Conservation (phyloP, 768 basidiomycete species). For the Psilocybe azurescens region DNA sequence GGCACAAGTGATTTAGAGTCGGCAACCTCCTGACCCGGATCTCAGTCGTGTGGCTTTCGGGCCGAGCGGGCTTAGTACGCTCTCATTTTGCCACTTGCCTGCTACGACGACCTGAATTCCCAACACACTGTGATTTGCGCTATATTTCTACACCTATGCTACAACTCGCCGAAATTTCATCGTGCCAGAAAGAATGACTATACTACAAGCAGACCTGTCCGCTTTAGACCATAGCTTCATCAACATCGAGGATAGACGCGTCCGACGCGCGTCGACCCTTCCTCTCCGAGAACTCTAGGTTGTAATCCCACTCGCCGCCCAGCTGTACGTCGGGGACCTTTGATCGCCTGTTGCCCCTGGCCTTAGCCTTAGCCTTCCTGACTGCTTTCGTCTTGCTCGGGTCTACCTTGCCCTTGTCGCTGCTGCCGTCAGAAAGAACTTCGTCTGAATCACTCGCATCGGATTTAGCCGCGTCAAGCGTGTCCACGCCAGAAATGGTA, state of each 20-base stretch:
- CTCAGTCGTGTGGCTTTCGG: background rate
- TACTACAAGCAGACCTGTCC: background rate
- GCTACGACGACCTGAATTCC: no score
- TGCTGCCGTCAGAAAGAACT: slow-evolving; percentile 24
- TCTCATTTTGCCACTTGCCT: background rate
- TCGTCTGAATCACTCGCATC: slow-evolving; percentile 28
- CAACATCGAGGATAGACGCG: slow-evolving; percentile 16
- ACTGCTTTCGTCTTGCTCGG: slow-evolving; percentile 20
- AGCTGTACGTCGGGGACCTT: slow-evolving; percentile 30
- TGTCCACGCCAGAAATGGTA: slow-evolving; percentile 8
- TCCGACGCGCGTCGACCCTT: slow-evolving; percentile 24
- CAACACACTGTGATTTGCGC: background rate
- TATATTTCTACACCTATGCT: slow-evolving; percentile 11
- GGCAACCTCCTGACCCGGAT: background rate
- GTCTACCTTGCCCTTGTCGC: slow-evolving; percentile 17
- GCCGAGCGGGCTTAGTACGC: background rate
- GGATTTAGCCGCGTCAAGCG: slow-evolving; percentile 17
- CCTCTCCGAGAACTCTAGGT: slow-evolving; percentile 25
- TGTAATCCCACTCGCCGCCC: slow-evolving; percentile 31
- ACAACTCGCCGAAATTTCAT: slow-evolving; percentile 8
- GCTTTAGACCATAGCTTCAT: slow-evolving; percentile 6
- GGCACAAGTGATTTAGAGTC: background rate
- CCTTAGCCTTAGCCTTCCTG: slow-evolving; percentile 27
- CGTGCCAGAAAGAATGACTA: slow-evolving; percentile 4
- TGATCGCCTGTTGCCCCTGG: slow-evolving; percentile 26